Percentiles rank a stretch among this genome's conserved stretches.
Evolutionary conservation across 1,284 basidiomycete species (phyloP).

Genomic region (Sanghuangporus baumii): DNA sequence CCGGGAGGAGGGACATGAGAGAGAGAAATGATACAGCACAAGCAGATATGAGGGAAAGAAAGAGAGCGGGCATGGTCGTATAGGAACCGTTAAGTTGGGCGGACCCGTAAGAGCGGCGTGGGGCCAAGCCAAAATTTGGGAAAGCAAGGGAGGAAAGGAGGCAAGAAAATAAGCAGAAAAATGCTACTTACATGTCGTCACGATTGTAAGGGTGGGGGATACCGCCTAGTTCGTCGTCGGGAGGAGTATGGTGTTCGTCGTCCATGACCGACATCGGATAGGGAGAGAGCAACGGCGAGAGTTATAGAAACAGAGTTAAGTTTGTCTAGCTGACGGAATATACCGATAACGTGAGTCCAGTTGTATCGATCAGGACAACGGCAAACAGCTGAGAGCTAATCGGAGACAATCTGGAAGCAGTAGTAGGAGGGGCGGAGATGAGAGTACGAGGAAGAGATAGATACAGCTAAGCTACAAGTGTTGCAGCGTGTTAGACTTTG

Average conservation of each 20-base stretch:
- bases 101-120: conserved; percentile 1
- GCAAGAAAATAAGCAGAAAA: not conserved
- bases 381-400: not conserved
- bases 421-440: not conserved
- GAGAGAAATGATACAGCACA: not conserved
- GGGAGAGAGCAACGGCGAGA: not conserved
- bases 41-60: not conserved
- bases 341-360: not conserved
- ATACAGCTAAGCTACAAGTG: not conserved
- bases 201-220: conserved; percentile 15
- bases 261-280: conserved; percentile 1
- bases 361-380: not conserved
- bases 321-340: not conserved
- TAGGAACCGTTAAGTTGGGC: conserved; percentile 1
- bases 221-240: conserved; percentile 3
- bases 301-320: not conserved
- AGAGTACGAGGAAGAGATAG: not conserved
- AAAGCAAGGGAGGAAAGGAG: not conserved
- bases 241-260: not conserved
- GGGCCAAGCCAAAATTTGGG: not conserved
- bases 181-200: conserved; percentile 13
- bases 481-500: not conserved
- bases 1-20: not conserved
- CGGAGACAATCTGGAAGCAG: not conserved
- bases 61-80: not conserved